A percentile compares a stretch with the other conserved stretches of the same genome.
phyloP scores from a whole-genome alignment of 306 rosid species.

The Purshia tridentata region DNA sequence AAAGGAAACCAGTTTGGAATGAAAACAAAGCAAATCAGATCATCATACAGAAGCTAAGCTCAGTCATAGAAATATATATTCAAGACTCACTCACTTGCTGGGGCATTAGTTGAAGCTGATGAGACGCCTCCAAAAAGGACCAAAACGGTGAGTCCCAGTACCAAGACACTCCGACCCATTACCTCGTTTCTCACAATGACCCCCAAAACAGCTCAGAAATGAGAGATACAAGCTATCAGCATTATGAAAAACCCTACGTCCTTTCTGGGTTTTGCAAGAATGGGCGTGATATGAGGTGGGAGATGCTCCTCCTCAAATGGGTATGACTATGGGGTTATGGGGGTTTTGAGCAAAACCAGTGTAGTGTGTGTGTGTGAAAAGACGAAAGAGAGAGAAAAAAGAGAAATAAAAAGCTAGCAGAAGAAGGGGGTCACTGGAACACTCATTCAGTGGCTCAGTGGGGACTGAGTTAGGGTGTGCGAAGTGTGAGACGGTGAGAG shows the following conservation, averaged over 20 bases:
- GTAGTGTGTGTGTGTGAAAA: conserved; percentile 29
- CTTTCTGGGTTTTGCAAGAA: conserved; percentile 14
- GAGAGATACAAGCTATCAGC: conserved; percentile 34
- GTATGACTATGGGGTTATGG: conserved; percentile 2
- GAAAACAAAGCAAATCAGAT: conserved; percentile 20
- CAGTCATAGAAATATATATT: neutral
- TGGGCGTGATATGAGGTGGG: conserved; percentile 2
- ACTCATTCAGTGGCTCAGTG: conserved; percentile 6
- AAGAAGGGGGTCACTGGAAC: neutral
- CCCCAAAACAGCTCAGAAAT: conserved; percentile 6
- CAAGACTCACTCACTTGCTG: conserved; percentile 60
- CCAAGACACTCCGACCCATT: conserved; percentile 50
- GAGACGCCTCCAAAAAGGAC: conserved; percentile 42
- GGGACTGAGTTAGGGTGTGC: conserved; percentile 24
- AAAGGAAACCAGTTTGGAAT: conserved; percentile 5
- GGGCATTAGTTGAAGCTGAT: conserved; percentile 52
- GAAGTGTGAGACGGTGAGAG: neutral
- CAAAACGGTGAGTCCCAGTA: conserved; percentile 43
- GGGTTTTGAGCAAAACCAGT: conserved; percentile 22
- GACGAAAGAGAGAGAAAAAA: conserved; percentile 33
- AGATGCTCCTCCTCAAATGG: conserved; percentile 15
- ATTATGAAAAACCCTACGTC: conserved; percentile 54
- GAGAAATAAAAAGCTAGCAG: neutral
- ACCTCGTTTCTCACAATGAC: conserved; percentile 19
- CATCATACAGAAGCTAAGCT: conserved; percentile 25